These are phyloP conservation scores for Chaetomium sp. DNA, from an alignment of 2,329 filamentous ascomycete genomes.

Conservation along the genomic window DNA sequence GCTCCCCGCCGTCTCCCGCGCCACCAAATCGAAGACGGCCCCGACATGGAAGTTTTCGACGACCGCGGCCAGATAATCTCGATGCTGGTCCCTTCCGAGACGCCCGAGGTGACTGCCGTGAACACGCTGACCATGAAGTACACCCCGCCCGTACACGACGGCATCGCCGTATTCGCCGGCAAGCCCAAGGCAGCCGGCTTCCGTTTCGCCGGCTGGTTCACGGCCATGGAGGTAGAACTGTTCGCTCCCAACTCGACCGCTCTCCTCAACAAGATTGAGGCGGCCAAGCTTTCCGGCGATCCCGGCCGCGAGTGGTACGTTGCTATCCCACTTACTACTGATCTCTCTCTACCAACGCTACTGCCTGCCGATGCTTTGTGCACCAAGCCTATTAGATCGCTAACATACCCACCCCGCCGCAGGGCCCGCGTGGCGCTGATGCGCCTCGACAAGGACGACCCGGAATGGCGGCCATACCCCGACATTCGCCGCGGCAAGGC, in stretches of 20 bases:
- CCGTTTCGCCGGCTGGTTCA: slow-evolving; percentile 7
- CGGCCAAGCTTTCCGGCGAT: neutral
- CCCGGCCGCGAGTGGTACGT: slow-evolving; percentile 2
- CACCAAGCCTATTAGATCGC: too few relatives aligned
- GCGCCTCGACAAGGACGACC: neutral
- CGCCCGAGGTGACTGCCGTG: neutral
- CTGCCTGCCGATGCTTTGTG: too few relatives aligned
- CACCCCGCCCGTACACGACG: neutral
- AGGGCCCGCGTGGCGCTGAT: slow-evolving; percentile 6
- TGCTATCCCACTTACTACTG: neutral
- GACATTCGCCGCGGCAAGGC: neutral
- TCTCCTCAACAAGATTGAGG: neutral
- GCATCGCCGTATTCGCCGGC: slow-evolving; percentile 2
- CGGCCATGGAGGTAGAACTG: slow-evolving; percentile 8
- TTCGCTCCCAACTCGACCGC: slow-evolving; percentile 9
- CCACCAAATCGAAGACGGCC: slow-evolving; percentile 12
- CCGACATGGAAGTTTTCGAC: slow-evolving; percentile 7
- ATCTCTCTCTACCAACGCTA: neutral
- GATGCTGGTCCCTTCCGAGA: slow-evolving; percentile 5
- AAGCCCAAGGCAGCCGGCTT: neutral
- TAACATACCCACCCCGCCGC: too few relatives aligned
- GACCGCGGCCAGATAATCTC: neutral
- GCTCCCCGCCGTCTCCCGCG: slow-evolving; percentile 1
- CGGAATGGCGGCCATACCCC: slow-evolving; percentile 1
- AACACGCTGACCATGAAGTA: slow-evolving; percentile 10